Conservation (phyloP, 148 eudicot species). For the Beta vulgaris region DNA sequence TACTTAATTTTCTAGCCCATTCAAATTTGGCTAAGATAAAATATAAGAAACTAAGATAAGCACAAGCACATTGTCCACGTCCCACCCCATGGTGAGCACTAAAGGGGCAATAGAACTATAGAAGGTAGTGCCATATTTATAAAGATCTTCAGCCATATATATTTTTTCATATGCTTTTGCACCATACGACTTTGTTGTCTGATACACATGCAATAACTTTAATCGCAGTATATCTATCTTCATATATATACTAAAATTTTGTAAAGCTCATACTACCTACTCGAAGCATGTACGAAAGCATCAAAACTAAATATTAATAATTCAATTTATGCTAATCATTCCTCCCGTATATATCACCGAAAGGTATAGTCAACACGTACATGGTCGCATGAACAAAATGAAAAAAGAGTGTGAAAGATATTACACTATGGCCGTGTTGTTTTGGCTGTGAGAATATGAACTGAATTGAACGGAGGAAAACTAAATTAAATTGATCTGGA, state of each 20-base stretch:
- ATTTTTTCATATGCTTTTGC: background rate
- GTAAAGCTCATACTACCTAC: background rate
- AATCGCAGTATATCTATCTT: background rate
- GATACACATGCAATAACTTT: background rate
- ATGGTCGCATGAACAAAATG: background rate
- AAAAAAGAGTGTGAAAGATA: background rate
- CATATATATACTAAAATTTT: background rate
- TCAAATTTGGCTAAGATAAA: no score
- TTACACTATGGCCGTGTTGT: no score
- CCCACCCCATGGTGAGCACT: no score
- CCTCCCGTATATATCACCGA: constrained; percentile 1
- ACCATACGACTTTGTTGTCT: background rate
- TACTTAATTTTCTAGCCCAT: no score
- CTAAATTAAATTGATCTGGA: no score
- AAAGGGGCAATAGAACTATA: constrained; percentile 13
- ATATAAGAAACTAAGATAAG: no score
- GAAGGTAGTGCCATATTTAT: constrained; percentile 11
- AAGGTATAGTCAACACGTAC: constrained; percentile 11
- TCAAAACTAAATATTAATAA: background rate
- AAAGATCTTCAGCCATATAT: background rate
- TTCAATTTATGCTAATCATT: background rate
- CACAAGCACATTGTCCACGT: no score
- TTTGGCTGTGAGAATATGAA: no score
- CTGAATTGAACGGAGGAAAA: no score
- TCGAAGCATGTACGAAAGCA: background rate